Base-by-base conservation (phyloP, 371 early-diverging fungal genomes). In the Mortierella sp. region DNA sequence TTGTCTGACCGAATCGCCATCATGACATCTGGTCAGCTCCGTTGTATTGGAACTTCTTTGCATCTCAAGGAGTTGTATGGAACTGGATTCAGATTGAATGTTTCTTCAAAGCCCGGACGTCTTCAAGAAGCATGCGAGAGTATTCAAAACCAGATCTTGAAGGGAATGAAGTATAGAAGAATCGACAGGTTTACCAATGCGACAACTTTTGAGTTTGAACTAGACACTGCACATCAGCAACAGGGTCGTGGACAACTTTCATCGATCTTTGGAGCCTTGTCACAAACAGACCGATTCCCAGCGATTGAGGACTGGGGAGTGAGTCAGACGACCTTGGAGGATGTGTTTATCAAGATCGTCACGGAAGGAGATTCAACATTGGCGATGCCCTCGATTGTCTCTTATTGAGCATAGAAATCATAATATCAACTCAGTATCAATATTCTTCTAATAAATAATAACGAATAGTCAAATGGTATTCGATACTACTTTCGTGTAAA, bases 11-110 rank as follows among this genome's bases (percentile, higher is more conserved):
- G 74, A 11, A 91, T 93, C 52, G 92, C 89, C 4, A 93, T 94
- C 72, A 92, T 92, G 91, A 89, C 92, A 28, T 78, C 86, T 38
- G 93, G 93, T 33, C 86, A 86, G 2, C 70, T 94, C 47, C 83
- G 91, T 2, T 93, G 93, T 68, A 63, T 91, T 36, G 93, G 89
- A 13, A 78, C 86, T 7, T 88, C 76, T 3, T 66, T 90, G 41
- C 85, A 89, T 24, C 82, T 94, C 58, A 94, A 93, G 83, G 71
- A 91, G n/a, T 66, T 88, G 8, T 94, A 93, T 74, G 94, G 94
- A 9, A 67, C 87, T 19, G 94, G 94, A 0, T 94, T 91, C 83
- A 86, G 88, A 43, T 36, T 93, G 48, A 80, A 84, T 41, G 74
- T 88, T 62, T 65, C 58, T 43, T 57, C 15, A 19, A 62, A 59